Base-by-base conservation (phyloP, 352 stramenopile genomes). In the Pythium sukuiense region DNA sequence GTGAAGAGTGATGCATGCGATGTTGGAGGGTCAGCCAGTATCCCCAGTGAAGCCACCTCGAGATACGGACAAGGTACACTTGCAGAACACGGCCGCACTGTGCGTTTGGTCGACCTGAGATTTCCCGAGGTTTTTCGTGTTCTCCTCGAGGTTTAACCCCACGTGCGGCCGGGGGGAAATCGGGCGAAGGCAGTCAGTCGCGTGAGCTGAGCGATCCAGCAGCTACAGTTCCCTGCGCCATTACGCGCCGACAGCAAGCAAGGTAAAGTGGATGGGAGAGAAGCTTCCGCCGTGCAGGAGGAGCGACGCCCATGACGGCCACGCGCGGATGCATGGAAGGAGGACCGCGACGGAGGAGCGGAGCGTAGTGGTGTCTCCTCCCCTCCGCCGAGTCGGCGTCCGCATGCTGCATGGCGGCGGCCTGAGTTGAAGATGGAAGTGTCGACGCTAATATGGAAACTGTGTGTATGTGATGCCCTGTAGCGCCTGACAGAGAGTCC, bases 111-210 rank as follows among this genome's bases (percentile, higher is more conserved):
- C 1, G 26, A 41, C 50, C 65, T 72, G 65, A 64, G 56, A 48
- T 65, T 63, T 59, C 12, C 33, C 57, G 50, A 74, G 62, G 67
- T 69, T 74, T 70, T 70, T 54, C 45, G 12, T 3, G 39, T 1
- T 46, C 24, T 61, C 59, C 55, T 30, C 55, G 57, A 74, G 67
- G 67, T 74, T 69, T 67, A 61, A 70, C 50, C 37, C 61, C 62
- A 64, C 29, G 62, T 70, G 68, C 41, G 62, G 68, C 45, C 49
- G 61, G 68, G 67, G 68, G 68, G 46, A 67, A 62, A 67, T 65
- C 45, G 55, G 48, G 55, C 55, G 55, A 68, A 61, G 58, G 68
- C 62, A 70, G 64, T 66, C 48, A 66, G 48, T 52, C 32, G 32
- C 49, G 39, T 16, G 39, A 20, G 48, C 59, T n/a, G n/a, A n/a